Conservation (phyloP, 805 yeast species). For the Candida schatavii region DNA sequence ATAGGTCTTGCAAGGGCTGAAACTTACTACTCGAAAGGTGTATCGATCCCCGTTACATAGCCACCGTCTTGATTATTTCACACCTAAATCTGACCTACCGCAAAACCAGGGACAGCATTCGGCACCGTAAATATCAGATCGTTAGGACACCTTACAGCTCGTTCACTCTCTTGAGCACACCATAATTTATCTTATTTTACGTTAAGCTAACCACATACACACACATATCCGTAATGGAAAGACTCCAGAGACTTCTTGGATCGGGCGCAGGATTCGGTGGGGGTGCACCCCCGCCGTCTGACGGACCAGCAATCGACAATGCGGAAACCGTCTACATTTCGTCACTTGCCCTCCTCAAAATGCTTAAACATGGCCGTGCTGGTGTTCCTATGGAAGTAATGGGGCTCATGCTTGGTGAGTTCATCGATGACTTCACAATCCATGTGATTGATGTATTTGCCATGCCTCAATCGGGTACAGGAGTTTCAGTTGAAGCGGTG, state of each 20-base stretch:
- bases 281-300: constrained; percentile 45
- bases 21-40: neutral
- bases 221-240: constrained; percentile 33
- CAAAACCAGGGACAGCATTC: too few species aligned
- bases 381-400: constrained; percentile 80
- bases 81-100: too few species aligned
- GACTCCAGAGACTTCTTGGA: constrained; percentile 48
- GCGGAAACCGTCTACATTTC: constrained; percentile 96
- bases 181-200: too few species aligned
- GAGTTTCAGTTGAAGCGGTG: constrained; percentile 98
- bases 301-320: constrained; percentile 85
- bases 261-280: constrained; percentile 44
- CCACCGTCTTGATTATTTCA: too few species aligned
- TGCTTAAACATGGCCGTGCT: constrained; percentile 96
- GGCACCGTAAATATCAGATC: too few species aligned
- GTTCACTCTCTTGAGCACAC: too few species aligned
- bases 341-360: constrained; percentile 88
- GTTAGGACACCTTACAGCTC: too few species aligned
- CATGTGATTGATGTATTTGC: constrained; percentile 98
- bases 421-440: constrained; percentile 94
- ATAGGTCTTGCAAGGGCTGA: too few species aligned
- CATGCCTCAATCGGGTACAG: constrained; percentile 98
- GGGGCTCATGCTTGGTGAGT: constrained; percentile 99
- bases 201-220: neutral
- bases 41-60: neutral